Base-by-base conservation (phyloP, 768 basidiomycete species). In the Tylopilus balloui region DNA sequence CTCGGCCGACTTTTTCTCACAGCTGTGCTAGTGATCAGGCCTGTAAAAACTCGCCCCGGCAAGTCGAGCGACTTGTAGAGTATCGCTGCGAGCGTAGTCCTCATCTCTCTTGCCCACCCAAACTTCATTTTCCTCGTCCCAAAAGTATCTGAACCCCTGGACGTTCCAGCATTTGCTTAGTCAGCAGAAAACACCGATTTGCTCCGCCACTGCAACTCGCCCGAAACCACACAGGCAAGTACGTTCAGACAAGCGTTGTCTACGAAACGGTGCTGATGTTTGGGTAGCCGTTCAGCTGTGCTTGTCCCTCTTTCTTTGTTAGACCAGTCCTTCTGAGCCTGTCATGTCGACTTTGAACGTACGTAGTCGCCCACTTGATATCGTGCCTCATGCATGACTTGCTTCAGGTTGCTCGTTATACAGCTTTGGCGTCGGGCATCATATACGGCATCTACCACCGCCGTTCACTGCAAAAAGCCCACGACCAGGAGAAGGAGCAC, bases 361-460 rank as follows among this genome's bases (percentile, higher is more conserved):
- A 71, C 60, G 84, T 73, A 43, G n/a, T 25, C 11, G 21, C 34
- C 25, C n/a, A 27, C 17, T 25, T 61, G 10, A 61, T 10, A 2
- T 15, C 42, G 20, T 32, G 42, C 38, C 17, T 48, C 45, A 41
- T 36, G 45, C 42, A 31, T 28, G 39, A 50, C 36, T 15, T 40
- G 19, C 19, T 35, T 14, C 68, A 94, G 95, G 95, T 95, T 69
- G 86, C 87, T 62, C 89, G 95, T 64, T 98, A 95, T 71, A 85
- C 92, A 17, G 92, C 94, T 43, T 81, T 99, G 59, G 71, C 86
- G 56, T 77, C 83, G 36, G 95, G 95, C 65, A 79, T 95, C 57
- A 70, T 83, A 66, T 98, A 97, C 69, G 95, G 95, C 65, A 84
- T 94, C 68, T 82, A 83, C 63, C 94, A 97, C 76, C 87, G 88